phyloP scores from a whole-genome alignment of 2,329 filamentous ascomycete species.

The Cordyceps farinosa region DNA sequence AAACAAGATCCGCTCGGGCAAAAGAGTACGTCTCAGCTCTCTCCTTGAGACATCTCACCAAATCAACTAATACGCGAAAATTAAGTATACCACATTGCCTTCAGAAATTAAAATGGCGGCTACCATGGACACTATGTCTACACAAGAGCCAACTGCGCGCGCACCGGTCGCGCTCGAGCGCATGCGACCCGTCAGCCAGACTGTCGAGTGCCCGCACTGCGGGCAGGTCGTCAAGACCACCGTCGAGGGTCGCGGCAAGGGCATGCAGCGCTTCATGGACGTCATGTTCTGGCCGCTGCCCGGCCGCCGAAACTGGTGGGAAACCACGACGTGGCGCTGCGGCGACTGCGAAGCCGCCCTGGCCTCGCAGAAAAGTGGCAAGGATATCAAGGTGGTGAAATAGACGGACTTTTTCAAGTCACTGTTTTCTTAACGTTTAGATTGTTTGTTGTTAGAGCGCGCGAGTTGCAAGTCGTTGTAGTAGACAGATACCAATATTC shows the following conservation, averaged over 20 bases:
- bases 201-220: slow-evolving; percentile 29
- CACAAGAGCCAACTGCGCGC: not conserved
- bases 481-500: too few relatives aligned
- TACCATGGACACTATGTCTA: not conserved
- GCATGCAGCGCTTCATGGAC: slow-evolving; percentile 27
- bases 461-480: not conserved
- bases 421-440: not conserved
- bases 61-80: not conserved
- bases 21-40: too few relatives aligned
- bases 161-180: slow-evolving; percentile 1
- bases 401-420: not conserved
- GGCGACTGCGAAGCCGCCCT: slow-evolving; percentile 24
- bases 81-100: not conserved
- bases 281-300: slow-evolving; percentile 28
- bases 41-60: too few relatives aligned
- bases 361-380: slow-evolving; percentile 20
- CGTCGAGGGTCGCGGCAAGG: slow-evolving; percentile 23
- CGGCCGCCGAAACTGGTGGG: slow-evolving; percentile 20
- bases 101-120: not conserved
- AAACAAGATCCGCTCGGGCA: too few relatives aligned
- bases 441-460: not conserved
- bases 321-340: slow-evolving; percentile 25
- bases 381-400: not conserved
- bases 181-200: slow-evolving; percentile 18
- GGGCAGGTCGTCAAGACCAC: slow-evolving; percentile 20